These are phyloP conservation scores for Termitomyces sp. DNA, from an alignment of 768 basidiomycete genomes.

Conservation along the genomic window DNA sequence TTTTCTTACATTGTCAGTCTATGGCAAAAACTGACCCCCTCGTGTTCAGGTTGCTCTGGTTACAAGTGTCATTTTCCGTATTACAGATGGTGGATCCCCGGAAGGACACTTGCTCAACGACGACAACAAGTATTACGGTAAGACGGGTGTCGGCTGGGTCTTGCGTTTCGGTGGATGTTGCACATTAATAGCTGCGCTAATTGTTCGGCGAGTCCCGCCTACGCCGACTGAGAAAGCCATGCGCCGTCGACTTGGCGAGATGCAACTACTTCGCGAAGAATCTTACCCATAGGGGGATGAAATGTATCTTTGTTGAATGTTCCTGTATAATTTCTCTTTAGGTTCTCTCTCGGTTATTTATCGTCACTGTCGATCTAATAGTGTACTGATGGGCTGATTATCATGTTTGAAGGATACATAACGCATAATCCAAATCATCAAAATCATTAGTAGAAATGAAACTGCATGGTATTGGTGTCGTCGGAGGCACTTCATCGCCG, in stretches of 20 bases:
- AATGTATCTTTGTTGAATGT: constrained; percentile 3
- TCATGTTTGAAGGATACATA: constrained; percentile 38
- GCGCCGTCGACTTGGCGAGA: constrained; percentile 71
- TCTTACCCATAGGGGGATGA: constrained; percentile 29
- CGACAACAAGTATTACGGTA: constrained; percentile 63
- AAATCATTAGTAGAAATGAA: constrained; percentile 34
- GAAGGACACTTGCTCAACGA: constrained; percentile 30
- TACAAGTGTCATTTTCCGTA: constrained; percentile 80
- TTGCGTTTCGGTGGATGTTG: constrained; percentile 88
- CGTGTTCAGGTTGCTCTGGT: constrained; percentile 67
- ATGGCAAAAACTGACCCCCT: constrained; percentile 10
- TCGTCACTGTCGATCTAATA: not conserved
- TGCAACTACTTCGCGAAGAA: constrained; percentile 70
- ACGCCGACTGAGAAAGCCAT: constrained; percentile 92
- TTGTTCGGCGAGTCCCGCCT: constrained; percentile 79
- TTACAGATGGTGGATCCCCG: constrained; percentile 55
- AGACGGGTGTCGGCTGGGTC: constrained; percentile 92
- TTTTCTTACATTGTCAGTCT: constrained; percentile 9
- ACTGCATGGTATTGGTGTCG: constrained; percentile 48
- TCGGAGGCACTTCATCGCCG: constrained; percentile 23
- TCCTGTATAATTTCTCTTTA: constrained; percentile 2
- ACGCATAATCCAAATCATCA: constrained; percentile 52
- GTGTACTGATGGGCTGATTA: constrained; percentile 6
- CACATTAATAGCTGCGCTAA: constrained; percentile 74
- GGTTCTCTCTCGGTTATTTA: not conserved